phyloP scores from a whole-genome alignment of 2,329 filamentous ascomycete species.

The Ascochyta clinopodiicola region DNA sequence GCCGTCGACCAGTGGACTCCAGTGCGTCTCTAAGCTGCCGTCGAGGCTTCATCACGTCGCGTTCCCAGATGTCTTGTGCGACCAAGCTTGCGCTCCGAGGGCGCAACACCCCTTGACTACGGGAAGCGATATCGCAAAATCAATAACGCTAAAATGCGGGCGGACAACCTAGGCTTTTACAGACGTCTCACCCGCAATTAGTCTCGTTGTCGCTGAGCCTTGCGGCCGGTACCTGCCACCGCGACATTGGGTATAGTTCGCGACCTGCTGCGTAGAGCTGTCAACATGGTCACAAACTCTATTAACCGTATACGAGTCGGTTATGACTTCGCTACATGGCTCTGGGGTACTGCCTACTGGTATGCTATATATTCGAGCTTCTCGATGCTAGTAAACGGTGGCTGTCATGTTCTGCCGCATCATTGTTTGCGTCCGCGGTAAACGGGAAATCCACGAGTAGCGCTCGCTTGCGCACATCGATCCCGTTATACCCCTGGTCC shows the following conservation, averaged over 20 bases:
- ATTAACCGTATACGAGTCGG: not conserved
- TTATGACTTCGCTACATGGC: not conserved
- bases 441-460: not conserved
- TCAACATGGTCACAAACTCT: not conserved
- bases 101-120: not conserved
- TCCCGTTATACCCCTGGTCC: no score
- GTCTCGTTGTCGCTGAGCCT: not conserved
- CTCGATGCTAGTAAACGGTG: not conserved
- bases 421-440: not conserved
- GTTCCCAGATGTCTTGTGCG: not conserved
- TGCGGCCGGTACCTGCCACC: not conserved
- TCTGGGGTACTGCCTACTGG: not conserved
- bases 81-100: not conserved
- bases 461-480: not conserved
- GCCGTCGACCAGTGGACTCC: not conserved
- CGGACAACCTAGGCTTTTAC: not conserved
- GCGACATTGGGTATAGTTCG: not conserved
- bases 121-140: not conserved
- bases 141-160: not conserved
- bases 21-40: not conserved
- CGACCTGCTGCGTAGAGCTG: not conserved
- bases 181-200: not conserved
- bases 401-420: not conserved
- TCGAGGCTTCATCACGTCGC: not conserved
- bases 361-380: not conserved